Conservation (phyloP, 768 basidiomycete species). For the Boletales sp. region DNA sequence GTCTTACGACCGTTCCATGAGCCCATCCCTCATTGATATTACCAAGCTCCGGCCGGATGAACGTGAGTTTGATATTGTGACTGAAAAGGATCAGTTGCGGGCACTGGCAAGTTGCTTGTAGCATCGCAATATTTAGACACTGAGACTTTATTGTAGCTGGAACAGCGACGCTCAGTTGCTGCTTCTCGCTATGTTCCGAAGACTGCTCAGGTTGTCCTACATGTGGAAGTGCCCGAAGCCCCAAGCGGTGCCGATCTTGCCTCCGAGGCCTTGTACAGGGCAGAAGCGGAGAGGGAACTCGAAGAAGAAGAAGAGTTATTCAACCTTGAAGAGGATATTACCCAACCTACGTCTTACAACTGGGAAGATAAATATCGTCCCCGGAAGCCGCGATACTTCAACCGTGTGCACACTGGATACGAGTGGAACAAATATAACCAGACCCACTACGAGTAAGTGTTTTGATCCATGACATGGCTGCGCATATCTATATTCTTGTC, state of each 20-base stretch:
- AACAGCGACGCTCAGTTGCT: constrained; percentile 76
- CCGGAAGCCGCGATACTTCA: constrained; percentile 96
- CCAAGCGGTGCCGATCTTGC: constrained; percentile 71
- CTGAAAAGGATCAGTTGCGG: constrained; percentile 60
- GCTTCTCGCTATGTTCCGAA: constrained; percentile 88
- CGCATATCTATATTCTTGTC: constrained; percentile 12
- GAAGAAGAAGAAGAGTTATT: constrained; percentile 97
- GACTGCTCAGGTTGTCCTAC: constrained; percentile 54
- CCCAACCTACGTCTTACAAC: constrained; percentile 81
- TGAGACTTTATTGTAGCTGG: constrained; percentile 41
- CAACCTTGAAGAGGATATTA: constrained; percentile 88
- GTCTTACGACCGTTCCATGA: constrained; percentile 83
- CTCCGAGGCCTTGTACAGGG: constrained; percentile 87
- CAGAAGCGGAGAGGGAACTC: constrained; percentile 87
- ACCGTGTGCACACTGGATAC: constrained; percentile 97
- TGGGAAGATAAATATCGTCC: constrained; percentile 99
- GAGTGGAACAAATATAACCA: constrained; percentile 99
- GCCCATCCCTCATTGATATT: constrained; percentile 72
- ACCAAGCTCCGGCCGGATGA: constrained; percentile 72
- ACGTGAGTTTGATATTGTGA: constrained; percentile 73
- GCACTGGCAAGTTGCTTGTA: constrained; percentile 49
- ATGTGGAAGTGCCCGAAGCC: constrained; percentile 52
- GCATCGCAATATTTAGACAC: background rate
- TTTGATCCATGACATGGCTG: background rate
- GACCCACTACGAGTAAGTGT: constrained; percentile 90